A percentile compares a stretch with the other conserved stretches of the same genome.
phyloP scores from a whole-genome alignment of 2,329 filamentous ascomycete species.

The Colletotrichum incanum region DNA sequence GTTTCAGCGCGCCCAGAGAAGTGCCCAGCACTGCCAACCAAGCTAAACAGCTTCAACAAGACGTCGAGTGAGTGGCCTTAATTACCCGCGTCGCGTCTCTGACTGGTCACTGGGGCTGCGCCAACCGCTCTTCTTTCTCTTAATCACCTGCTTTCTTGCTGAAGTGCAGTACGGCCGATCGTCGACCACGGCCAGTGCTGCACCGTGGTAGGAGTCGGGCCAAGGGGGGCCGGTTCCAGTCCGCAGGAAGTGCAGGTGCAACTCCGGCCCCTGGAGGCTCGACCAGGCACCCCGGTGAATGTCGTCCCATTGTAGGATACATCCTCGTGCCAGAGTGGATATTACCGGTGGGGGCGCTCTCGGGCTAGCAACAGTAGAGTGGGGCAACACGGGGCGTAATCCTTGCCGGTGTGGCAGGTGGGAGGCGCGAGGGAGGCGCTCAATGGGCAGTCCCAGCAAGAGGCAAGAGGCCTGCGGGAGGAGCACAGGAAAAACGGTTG shows the following conservation, averaged over 20 bases:
- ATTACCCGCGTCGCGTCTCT: constrained; percentile 17
- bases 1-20: constrained; percentile 34
- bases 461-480: constrained; percentile 10
- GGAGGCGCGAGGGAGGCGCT: constrained; percentile 1
- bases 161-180: constrained; percentile 2
- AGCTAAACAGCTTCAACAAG: not conserved
- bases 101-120: constrained; percentile 23
- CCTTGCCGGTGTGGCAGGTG: constrained; percentile 6
- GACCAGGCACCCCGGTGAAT: not conserved
- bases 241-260: constrained; percentile 14
- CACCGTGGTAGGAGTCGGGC: not conserved
- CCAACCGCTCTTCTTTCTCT: constrained; percentile 2
- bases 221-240: not conserved
- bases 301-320: constrained; percentile 29
- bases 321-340: constrained; percentile 34
- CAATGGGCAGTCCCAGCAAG: not conserved
- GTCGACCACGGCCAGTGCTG: constrained; percentile 3
- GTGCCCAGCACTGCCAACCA: constrained; percentile 16
- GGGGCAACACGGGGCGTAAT: not conserved
- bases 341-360: not conserved
- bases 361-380: not conserved
- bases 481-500: constrained; percentile 12
- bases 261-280: constrained; percentile 6
- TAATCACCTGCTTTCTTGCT: not conserved
- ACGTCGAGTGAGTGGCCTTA: constrained; percentile 14